A percentile compares a stretch with the other conserved stretches of the same genome.
phyloP scores from a whole-genome alignment of 2,329 filamentous ascomycete genomes.

The Claviceps citrina region DNA sequence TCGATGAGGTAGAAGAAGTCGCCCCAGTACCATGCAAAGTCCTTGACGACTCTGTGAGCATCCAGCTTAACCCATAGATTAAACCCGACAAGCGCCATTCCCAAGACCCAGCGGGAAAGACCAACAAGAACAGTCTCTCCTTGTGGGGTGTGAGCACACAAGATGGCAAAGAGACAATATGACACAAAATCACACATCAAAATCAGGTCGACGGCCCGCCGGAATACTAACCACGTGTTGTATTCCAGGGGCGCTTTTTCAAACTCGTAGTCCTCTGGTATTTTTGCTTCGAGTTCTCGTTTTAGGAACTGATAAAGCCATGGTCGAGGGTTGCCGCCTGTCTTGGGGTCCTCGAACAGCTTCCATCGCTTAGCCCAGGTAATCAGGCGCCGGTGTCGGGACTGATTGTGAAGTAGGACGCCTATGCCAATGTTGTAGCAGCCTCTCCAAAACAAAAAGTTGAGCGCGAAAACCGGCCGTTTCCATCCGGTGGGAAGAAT shows the following conservation, averaged over 20 bases:
- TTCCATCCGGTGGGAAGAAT: constrained; percentile 53
- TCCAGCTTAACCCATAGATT: constrained; percentile 98
- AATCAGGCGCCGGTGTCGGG: constrained; percentile 71
- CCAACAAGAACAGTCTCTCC: constrained; percentile 58
- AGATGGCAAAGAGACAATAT: constrained; percentile 88
- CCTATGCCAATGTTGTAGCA: constrained; percentile 93
- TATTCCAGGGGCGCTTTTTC: constrained; percentile 91
- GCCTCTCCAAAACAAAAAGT: constrained; percentile 85
- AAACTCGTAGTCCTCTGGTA: constrained; percentile 83
- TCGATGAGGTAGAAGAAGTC: constrained; percentile 99
- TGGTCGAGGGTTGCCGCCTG: constrained; percentile 70
- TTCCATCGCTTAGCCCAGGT: constrained; percentile 74
- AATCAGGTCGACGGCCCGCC: constrained; percentile 87
- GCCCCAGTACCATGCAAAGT: constrained; percentile 99
- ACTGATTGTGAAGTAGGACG: constrained; percentile 75
- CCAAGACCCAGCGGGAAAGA: constrained; percentile 59
- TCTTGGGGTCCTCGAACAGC: constrained; percentile 70
- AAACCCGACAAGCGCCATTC: constrained; percentile 70
- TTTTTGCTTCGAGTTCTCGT: constrained; percentile 83
- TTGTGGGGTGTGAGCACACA: constrained; percentile 61
- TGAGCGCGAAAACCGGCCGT: constrained; percentile 60
- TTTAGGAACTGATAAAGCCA: constrained; percentile 74
- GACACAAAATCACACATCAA: constrained; percentile 98
- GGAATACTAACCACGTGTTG: constrained; percentile 96
- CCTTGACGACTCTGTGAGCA: constrained; percentile 92